Base-by-base conservation (phyloP, 176 grass and related monocot genomes). In the Aegilops tauschii region DNA sequence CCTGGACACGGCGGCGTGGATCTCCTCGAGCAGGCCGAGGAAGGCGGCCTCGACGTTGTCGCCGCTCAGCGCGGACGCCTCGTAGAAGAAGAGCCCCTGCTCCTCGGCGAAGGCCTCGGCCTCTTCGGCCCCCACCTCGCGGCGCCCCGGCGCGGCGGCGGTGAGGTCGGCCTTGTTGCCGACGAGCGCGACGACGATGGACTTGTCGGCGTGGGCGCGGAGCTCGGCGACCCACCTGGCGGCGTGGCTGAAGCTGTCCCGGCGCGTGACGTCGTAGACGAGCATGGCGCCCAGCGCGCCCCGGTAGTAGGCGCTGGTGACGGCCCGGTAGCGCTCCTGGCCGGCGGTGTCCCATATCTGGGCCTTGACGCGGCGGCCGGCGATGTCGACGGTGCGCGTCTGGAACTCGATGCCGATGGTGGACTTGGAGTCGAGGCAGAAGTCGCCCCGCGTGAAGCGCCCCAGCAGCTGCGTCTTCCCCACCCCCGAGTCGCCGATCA, bases 231-330 rank as follows among this genome's bases (percentile, higher is more conserved):
- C 79, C 95, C 95, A 98, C 1, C 95, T 88, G 20, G 89, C 87
- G 62, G 86, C 72, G 72, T 93, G 89, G 6, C 81, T 73, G 73
- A 95, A 98, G 20, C 80, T 86, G 79, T 18, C 70, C 23, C 88
- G 80, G 35, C 73, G 78, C 40, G 95, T 92, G 72, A 98, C 68
- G 91, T 98, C 95, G 77, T 98, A 98, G n/a, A 95, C 95, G 16
- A 98, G 86, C 93, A 90, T 93, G 12, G 95, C 95, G 2, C 93
- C 91, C 0, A 97, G 89, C 3, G 95, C 95, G 61, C 95, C 95
- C 4, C 93, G 89, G 87, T 98, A 95, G 82, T 98, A 98, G 20
- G 95, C 93, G 79, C 89, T 89, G n/a, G 95, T 98, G 29, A 98
- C 91, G 30, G 95, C 95, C 62, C 95, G 69, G 80, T 97, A 96